Percentiles rank a stretch among this genome's conserved stretches.
Evolutionary conservation across 2,329 filamentous ascomycete species (phyloP).

Genomic region (Blastomyces parvus): DNA sequence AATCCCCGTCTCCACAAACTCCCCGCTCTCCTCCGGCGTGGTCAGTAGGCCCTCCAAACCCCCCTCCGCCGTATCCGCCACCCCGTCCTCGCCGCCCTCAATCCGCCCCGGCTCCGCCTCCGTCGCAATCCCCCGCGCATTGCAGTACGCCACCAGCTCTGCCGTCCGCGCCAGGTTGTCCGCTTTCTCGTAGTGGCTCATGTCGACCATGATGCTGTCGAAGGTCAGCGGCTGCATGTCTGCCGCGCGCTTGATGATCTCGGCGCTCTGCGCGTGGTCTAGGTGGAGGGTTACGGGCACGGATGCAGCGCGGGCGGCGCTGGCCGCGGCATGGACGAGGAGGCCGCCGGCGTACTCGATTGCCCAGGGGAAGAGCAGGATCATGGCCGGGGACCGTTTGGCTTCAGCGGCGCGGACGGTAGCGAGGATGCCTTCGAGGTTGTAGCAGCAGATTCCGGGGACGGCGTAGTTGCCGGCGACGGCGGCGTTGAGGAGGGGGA

Average conservation of each 20-base stretch:
- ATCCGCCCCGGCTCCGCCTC: slow-evolving; percentile 65
- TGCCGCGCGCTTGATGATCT: slow-evolving; percentile 52
- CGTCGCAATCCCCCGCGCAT: slow-evolving; percentile 55
- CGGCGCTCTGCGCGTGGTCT: slow-evolving; percentile 56
- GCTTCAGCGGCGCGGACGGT: slow-evolving; percentile 60
- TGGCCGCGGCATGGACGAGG: slow-evolving; percentile 47
- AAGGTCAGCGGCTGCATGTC: slow-evolving; percentile 49
- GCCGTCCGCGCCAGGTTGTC: slow-evolving; percentile 58
- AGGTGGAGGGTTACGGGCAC: slow-evolving; percentile 57
- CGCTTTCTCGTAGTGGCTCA: slow-evolving; percentile 61
- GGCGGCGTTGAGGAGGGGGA: slow-evolving; percentile 50
- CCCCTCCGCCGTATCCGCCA: slow-evolving; percentile 56
- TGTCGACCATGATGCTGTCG: slow-evolving; percentile 69
- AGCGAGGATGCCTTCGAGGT: slow-evolving; percentile 61
- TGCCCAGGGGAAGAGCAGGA: slow-evolving; percentile 67
- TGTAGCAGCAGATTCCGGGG: slow-evolving; percentile 56
- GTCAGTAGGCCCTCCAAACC: slow-evolving; percentile 56
- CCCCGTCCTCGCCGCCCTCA: slow-evolving; percentile 64
- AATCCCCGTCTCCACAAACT: slow-evolving; percentile 62
- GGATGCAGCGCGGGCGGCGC: slow-evolving; percentile 46
- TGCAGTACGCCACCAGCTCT: slow-evolving; percentile 54
- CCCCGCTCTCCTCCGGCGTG: slow-evolving; percentile 57
- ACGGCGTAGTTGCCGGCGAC: slow-evolving; percentile 49
- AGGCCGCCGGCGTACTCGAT: slow-evolving; percentile 53
- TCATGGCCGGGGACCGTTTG: slow-evolving; percentile 57